These are phyloP conservation scores for Amanita jacksonii DNA, from an alignment of 768 basidiomycete species.

Conservation along the genomic window DNA sequence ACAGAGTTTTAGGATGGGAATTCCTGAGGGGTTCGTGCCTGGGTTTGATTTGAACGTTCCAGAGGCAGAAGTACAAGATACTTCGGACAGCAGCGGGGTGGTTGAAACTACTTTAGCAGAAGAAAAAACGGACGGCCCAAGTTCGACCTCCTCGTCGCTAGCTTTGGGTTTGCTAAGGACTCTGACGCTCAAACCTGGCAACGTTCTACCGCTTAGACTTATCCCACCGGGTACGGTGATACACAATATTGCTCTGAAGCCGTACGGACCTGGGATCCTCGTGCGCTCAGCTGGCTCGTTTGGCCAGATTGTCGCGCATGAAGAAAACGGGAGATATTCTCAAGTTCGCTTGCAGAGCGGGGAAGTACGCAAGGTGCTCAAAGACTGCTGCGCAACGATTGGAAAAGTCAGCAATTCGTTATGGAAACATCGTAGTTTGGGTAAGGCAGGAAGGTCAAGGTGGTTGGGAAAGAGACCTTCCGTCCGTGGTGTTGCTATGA, in stretches of 20 bases:
- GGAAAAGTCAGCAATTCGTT: constrained; percentile 88
- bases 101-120: constrained; percentile 11
- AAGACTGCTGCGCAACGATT: constrained; percentile 79
- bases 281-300: constrained; percentile 86
- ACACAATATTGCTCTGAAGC: constrained; percentile 74
- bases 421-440: constrained; percentile 76
- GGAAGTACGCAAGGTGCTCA: constrained; percentile 80
- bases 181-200: constrained; percentile 79
- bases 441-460: constrained; percentile 84
- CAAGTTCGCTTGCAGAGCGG: constrained; percentile 87
- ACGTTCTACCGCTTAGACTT: constrained; percentile 84
- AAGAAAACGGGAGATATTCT: constrained; percentile 59
- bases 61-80: constrained; percentile 9
- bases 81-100: constrained; percentile 11
- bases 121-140: constrained; percentile 14
- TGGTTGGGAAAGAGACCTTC: constrained; percentile 82
- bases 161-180: constrained; percentile 81
- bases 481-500: constrained; percentile 96
- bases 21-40: constrained; percentile 69
- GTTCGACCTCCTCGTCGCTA: constrained; percentile 42
- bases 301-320: constrained; percentile 74
- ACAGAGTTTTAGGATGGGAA: constrained; percentile 75
- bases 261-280: constrained; percentile 69
- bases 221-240: constrained; percentile 90
- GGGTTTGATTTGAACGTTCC: constrained; percentile 30